Evolutionary conservation across 1,139 yeast genomes (phyloP).

Genomic region (Kodamaea suecica): DNA sequence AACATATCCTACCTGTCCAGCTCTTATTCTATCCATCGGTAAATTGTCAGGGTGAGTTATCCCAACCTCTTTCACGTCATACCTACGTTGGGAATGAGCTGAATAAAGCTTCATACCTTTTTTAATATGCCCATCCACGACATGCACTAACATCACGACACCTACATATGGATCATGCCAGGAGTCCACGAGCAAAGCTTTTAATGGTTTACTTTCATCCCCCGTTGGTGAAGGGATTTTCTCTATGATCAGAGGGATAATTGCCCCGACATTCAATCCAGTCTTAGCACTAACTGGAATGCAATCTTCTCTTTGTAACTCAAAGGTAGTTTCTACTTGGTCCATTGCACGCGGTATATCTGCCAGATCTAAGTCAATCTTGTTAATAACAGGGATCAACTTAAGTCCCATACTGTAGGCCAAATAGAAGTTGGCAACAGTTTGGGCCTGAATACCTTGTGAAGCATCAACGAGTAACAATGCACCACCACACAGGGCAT

Average conservation of each 20-base stretch:
- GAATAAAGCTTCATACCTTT: constrained; percentile 75
- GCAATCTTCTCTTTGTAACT: constrained; percentile 69
- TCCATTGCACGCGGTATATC: constrained; percentile 77
- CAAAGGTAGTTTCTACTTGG: constrained; percentile 82
- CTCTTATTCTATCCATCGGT: constrained; percentile 58
- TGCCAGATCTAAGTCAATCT: constrained; percentile 87
- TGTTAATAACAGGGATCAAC: constrained; percentile 85
- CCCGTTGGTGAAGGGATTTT: constrained; percentile 75
- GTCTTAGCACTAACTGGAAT: constrained; percentile 91
- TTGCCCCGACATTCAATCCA: constrained; percentile 70
- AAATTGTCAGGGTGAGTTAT: constrained; percentile 89
- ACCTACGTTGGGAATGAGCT: constrained; percentile 71
- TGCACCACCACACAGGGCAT: constrained; percentile 97
- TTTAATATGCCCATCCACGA: constrained; percentile 76
- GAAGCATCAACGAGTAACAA: constrained; percentile 86
- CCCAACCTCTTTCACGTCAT: constrained; percentile 90
- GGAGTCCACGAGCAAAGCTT: constrained; percentile 85
- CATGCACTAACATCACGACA: constrained; percentile 81
- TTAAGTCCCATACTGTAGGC: constrained; percentile 85
- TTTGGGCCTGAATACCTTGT: constrained; percentile 97
- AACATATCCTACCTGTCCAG: constrained; percentile 94
- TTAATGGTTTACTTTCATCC: constrained; percentile 50
- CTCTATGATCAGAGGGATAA: constrained; percentile 77
- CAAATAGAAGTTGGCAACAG: constrained; percentile 89
- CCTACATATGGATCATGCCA: constrained; percentile 96